Base-by-base conservation (phyloP, 73 alveolate species). In the Uronychia setigera region DNA sequence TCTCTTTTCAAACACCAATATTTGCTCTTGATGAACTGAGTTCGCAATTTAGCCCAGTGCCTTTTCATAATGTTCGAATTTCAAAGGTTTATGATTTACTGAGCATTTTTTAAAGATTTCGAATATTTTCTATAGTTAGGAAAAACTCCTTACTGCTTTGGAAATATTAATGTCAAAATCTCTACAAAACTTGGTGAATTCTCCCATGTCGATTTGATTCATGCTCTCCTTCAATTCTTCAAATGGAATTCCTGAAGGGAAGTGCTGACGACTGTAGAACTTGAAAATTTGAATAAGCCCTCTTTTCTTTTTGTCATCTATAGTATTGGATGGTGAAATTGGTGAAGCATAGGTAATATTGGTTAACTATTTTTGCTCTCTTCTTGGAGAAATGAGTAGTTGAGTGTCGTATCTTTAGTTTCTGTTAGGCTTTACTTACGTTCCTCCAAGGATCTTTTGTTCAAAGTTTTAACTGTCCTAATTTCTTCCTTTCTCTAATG, bases 261-360 rank as follows among this genome's bases (percentile, higher is more conserved):
- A 79, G 80, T 86, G 92, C 74, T 86, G 83, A 5, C 85, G 33
- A 29, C 80, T 74, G 60, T 86, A 86, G 75, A 86, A 86, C 32
- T 78, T 60, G 34, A 86, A 86, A 31, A 86, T 58, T 34, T 86
- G 85, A 28, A 79, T 33, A 1, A 86, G 82, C 13, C 79, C 79
- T 79, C 57, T 86, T n/a, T 58, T 33, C 11, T 78, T 34, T 35
- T 32, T 29, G 35, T 78, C 84, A 14, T 78, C 84, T 1, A 78
- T 1, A 13, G 84, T 31, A 13, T 33, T 59, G 74, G 32, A 67
- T 25, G 84, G 75, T 1, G 26, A 13, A 26, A 32, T 33, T 78
- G 67, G 29, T 0, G 29, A 33, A 59, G 46, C 33, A 29, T 79
- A 58, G 76, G 76, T 26, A 35, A 57, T 1, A 81, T 81, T 60